Evolutionary conservation across 345 rosid genomes (phyloP), one percentile per base, ranked within the genome.

Genomic region (Cardamine occulta): DNA sequence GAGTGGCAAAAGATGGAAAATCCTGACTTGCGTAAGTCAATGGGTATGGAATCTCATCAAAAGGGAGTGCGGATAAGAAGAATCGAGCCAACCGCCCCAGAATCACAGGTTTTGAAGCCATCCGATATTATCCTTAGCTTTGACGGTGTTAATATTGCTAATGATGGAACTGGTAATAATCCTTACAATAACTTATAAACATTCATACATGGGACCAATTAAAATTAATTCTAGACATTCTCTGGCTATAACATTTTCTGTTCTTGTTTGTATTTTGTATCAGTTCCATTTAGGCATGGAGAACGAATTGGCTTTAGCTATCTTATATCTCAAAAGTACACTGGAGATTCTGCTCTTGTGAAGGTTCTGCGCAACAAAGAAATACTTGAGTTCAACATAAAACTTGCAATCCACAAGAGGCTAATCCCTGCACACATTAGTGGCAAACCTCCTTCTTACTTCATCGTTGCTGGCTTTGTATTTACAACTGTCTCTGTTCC

Each of bases 1-100:
- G 98, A 89, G 79, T 94, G 98, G 98, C 98, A 94, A 84, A 94
- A 94, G 85, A 94, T 94, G 96, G 98, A 94, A 74, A 94, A 94
- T 81, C 97, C 97, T 48, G 96, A 88, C 75, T 71, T 94, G 74
- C 89, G 95, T 28, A 62, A 79, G 78, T 82, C 93, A 67, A 80
- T 94, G 89, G 96, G 97, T 32, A 94, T 94, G 98, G 76, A 48
- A 29, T 80, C 88, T 28, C 85, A 88, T 77, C 90, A 87, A 74
- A 94, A 91, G 83, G 98, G 98, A 40, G 98, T 94, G 15, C 90
- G 93, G 21, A 84, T 94, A 21, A 89, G 91, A 82, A 91, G 96
- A 86, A 84, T 91, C 35, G 98, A 94, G 74, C 98, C 98, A 58
- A 91, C 96, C 1, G 91, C 91, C 51, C 89, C 96, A 17, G 97